A percentile compares a stretch with the other conserved stretches of the same genome.
Evolutionary conservation across 257 asterid species (phyloP).

Genomic region (Echium plantagineum): DNA sequence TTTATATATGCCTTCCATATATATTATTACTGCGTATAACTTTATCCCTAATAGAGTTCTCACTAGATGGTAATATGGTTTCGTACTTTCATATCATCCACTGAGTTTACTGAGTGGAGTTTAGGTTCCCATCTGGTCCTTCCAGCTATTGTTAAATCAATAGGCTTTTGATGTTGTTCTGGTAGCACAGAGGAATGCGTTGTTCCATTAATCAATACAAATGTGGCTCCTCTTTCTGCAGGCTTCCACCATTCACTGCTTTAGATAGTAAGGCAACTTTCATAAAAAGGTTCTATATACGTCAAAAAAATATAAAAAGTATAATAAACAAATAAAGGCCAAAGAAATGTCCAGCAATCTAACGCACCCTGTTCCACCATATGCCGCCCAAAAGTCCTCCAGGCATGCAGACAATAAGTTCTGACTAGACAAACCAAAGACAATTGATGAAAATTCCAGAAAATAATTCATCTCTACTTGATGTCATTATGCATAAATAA

Average conservation of each 20-base stretch:
- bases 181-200: conserved; percentile 25
- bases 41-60: no score
- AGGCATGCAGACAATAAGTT: conserved; percentile 52
- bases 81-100: neutral
- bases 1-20: neutral
- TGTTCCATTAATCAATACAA: conserved; percentile 7
- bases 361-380: conserved; percentile 40
- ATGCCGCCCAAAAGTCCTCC: conserved; percentile 70
- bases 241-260: conserved; percentile 43
- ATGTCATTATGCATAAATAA: conserved; percentile 5
- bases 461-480: neutral
- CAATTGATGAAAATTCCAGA: conserved; percentile 13
- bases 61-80: conserved; percentile 3
- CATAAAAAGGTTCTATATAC: neutral
- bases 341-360: neutral
- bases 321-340: neutral
- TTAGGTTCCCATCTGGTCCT: conserved; percentile 21
- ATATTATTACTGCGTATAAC: no score
- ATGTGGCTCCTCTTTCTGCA: conserved; percentile 22
- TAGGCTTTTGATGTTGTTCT: conserved; percentile 24
- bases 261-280: conserved; percentile 10
- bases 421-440: conserved; percentile 38
- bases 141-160: conserved; percentile 22
- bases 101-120: conserved; percentile 24
- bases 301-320: neutral